phyloP scores from a whole-genome alignment of 2,329 filamentous ascomycete genomes.

The Diaporthe destruens region DNA sequence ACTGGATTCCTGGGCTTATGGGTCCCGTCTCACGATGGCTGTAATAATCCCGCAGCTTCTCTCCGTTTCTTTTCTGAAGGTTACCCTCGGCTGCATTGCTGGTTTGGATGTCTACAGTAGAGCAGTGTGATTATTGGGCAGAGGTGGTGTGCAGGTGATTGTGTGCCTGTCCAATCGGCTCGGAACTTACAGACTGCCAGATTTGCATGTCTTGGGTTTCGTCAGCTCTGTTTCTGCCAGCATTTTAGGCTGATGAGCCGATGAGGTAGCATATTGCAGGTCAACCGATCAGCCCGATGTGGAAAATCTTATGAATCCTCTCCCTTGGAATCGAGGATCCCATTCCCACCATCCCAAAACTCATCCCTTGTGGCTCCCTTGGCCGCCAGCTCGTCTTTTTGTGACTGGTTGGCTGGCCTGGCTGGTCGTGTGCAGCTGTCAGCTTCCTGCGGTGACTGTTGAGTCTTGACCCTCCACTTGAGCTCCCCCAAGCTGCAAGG shows the following conservation, averaged over 20 bases:
- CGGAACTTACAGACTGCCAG: not conserved
- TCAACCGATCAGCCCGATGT: no score
- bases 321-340: not conserved
- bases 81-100: not conserved
- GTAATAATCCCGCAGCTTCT: not conserved
- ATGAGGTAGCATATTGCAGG: not conserved
- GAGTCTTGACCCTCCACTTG: conserved; percentile 14
- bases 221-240: conserved; percentile 31
- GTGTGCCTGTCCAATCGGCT: not conserved
- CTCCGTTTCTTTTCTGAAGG: not conserved
- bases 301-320: not conserved
- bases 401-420: not conserved
- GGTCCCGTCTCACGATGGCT: conserved; percentile 21
- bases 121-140: not conserved
- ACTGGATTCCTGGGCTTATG: not conserved
- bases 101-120: not conserved
- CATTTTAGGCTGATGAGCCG: conserved; percentile 34
- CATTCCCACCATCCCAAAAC: conserved; percentile 1
- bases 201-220: conserved; percentile 31
- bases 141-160: not conserved
- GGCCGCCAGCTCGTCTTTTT: not conserved
- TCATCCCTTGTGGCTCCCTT: conserved; percentile 28
- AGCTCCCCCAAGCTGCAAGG: conserved; percentile 4
- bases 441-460: not conserved
- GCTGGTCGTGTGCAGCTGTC: not conserved